Evolutionary conservation across 1,284 basidiomycete genomes (phyloP).

Genomic region (Tylopilus orsonianus): DNA sequence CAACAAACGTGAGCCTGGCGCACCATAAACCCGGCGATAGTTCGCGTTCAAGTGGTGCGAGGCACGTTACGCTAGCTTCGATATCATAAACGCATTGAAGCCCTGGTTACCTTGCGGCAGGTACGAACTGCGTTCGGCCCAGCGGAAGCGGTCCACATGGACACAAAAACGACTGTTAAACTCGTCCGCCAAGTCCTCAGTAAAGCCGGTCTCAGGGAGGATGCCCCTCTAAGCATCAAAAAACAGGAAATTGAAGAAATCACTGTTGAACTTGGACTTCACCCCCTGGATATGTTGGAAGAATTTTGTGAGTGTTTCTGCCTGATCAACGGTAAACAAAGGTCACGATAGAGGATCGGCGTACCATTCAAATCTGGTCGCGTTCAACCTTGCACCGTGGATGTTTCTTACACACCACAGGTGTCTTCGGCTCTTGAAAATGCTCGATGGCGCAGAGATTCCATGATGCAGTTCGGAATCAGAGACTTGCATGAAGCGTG

Average conservation of each 20-base stretch:
- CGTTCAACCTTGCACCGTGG: no score
- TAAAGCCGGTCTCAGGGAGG: conserved; percentile 94
- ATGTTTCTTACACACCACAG: no score
- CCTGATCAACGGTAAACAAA: conserved; percentile 39
- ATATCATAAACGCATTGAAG: conserved; percentile 96
- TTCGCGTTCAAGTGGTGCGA: no score
- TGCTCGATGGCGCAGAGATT: no score
- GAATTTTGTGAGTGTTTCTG: conserved; percentile 80
- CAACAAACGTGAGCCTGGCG: no score
- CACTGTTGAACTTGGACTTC: conserved; percentile 98
- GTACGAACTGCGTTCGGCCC: conserved; percentile 99
- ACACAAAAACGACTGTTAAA: conserved; percentile 93
- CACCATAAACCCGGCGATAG: no score
- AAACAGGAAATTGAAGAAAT: conserved; percentile 99
- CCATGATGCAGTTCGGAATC: no score
- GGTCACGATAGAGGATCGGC: background rate
- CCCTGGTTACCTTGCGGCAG: conserved; percentile 98
- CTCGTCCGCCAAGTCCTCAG: conserved; percentile 90
- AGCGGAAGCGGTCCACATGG: conserved; percentile 99
- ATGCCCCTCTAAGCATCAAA: conserved; percentile 96
- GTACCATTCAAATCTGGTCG: no score
- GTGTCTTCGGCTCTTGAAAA: no score
- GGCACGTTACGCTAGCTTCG: conserved; percentile 98
- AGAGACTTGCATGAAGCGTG: no score
- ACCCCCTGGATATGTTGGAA: conserved; percentile 93